Evolutionary conservation across 768 basidiomycete genomes (phyloP).

Genomic region (Tylopilus rubrobrunneus): DNA sequence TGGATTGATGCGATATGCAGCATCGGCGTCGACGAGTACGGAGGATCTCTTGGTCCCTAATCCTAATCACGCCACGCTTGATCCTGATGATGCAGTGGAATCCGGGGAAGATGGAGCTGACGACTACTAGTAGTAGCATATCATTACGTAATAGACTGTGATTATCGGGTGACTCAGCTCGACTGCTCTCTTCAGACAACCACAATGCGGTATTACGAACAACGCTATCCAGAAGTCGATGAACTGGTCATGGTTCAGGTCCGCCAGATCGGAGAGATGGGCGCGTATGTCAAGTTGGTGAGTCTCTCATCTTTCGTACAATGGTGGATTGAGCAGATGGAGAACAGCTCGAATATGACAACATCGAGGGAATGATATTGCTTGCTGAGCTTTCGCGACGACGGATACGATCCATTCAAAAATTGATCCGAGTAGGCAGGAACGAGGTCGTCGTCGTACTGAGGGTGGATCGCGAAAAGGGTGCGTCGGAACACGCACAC

Average conservation of each 20-base stretch:
- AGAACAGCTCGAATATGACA: constrained; percentile 93
- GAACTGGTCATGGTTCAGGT: constrained; percentile 99
- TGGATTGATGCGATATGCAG: constrained; percentile 2
- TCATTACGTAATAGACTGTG: constrained; percentile 11
- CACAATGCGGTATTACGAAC: constrained; percentile 87
- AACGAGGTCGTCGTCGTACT: constrained; percentile 99
- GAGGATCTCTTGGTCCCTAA: constrained; percentile 68
- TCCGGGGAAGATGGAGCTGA: constrained; percentile 14
- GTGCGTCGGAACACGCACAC: constrained; percentile 36
- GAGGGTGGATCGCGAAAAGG: constrained; percentile 98
- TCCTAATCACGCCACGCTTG: constrained; percentile 50
- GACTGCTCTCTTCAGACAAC: neutral
- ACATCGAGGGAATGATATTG: constrained; percentile 99
- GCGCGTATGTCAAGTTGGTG: constrained; percentile 97
- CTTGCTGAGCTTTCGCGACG: constrained; percentile 96
- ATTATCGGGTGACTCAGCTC: neutral
- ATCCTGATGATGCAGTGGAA: constrained; percentile 17
- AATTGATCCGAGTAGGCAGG: constrained; percentile 93
- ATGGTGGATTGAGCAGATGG: neutral
- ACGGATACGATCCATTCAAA: constrained; percentile 96
- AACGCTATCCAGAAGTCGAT: constrained; percentile 93
- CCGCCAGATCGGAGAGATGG: constrained; percentile 99
- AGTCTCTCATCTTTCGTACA: constrained; percentile 26
- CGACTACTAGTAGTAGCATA: neutral
- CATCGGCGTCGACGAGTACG: constrained; percentile 29